A percentile compares a stretch with the other conserved stretches of the same genome.
Conservation (phyloP, 1,284 basidiomycete genomes). For the Irpex sp. region DNA sequence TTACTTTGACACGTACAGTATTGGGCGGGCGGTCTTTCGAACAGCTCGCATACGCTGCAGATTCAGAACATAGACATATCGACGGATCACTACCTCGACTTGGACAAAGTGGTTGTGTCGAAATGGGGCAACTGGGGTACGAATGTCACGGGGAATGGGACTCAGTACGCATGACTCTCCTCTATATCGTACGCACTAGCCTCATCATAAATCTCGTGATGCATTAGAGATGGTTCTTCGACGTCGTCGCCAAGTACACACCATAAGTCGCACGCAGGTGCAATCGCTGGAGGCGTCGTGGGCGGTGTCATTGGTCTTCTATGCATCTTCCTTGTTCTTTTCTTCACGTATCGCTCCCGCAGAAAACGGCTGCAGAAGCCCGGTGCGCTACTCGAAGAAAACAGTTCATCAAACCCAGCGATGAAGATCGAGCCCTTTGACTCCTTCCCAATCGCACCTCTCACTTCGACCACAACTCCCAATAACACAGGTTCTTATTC, state of each 20-base stretch:
- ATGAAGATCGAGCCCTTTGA: not conserved
- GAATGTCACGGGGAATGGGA: not conserved
- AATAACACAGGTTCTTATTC: not conserved
- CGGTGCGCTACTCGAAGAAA: not conserved
- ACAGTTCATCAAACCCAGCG: not conserved
- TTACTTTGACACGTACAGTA: not conserved
- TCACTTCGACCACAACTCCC: not conserved
- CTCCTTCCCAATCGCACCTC: not conserved
- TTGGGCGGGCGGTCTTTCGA: slow-evolving; percentile 4
- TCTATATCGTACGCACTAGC: too few species aligned
- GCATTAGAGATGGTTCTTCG: not conserved
- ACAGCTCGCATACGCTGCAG: slow-evolving; percentile 1
- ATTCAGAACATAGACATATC: slow-evolving; percentile 6
- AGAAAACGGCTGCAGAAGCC: not conserved
- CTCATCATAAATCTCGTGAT: not conserved
- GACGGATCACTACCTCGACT: not conserved
- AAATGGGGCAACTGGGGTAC: not conserved
- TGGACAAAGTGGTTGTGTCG: slow-evolving; percentile 8
- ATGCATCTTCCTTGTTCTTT: not conserved
- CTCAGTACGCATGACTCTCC: not conserved
- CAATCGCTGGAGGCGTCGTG: not conserved
- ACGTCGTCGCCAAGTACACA: not conserved
- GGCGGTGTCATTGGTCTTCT: not conserved
- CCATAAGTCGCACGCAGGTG: not conserved
- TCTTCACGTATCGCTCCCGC: not conserved